These are phyloP conservation scores for Alternaria sp. DNA, from an alignment of 2,329 filamentous ascomycete genomes.

Conservation along the genomic window DNA sequence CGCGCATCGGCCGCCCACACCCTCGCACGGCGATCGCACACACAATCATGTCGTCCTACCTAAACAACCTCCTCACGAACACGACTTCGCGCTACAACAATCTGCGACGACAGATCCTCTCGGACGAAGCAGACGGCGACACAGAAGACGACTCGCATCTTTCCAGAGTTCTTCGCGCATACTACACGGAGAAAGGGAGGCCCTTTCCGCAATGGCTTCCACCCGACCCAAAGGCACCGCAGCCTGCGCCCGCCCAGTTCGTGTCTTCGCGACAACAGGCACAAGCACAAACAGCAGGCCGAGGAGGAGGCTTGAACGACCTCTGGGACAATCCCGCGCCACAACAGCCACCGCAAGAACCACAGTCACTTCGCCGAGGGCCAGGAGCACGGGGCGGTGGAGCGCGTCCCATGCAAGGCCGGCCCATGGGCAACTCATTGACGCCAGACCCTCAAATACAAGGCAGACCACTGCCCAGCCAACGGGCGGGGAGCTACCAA, in stretches of 20 bases:
- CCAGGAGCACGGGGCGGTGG: slow-evolving; percentile 53
- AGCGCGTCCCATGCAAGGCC: slow-evolving; percentile 31
- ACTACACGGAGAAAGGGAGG: slow-evolving; percentile 88
- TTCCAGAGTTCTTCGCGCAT: slow-evolving; percentile 87
- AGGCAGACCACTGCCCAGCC: slow-evolving; percentile 71
- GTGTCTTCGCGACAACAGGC: slow-evolving; percentile 55
- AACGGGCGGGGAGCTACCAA: slow-evolving; percentile 78
- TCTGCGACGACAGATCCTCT: slow-evolving; percentile 69
- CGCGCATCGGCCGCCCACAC: background rate
- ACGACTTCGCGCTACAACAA: slow-evolving; percentile 65
- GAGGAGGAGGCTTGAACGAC: slow-evolving; percentile 61
- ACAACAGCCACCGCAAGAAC: slow-evolving; percentile 48
- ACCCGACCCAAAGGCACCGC: slow-evolving; percentile 79
- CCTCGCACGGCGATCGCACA: background rate
- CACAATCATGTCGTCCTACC: slow-evolving; percentile 68
- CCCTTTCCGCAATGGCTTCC: slow-evolving; percentile 87
- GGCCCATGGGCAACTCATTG: slow-evolving; percentile 38
- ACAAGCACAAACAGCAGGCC: slow-evolving; percentile 33
- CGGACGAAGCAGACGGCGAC: slow-evolving; percentile 62
- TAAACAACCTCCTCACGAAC: slow-evolving; percentile 71
- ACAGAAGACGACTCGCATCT: slow-evolving; percentile 90
- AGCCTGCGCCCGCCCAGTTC: slow-evolving; percentile 55
- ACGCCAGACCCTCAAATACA: slow-evolving; percentile 46
- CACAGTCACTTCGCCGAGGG: slow-evolving; percentile 50
- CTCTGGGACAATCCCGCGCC: slow-evolving; percentile 61